phyloP scores from a whole-genome alignment of 1,139 yeast species.

The Suhomyces choctaworum region DNA sequence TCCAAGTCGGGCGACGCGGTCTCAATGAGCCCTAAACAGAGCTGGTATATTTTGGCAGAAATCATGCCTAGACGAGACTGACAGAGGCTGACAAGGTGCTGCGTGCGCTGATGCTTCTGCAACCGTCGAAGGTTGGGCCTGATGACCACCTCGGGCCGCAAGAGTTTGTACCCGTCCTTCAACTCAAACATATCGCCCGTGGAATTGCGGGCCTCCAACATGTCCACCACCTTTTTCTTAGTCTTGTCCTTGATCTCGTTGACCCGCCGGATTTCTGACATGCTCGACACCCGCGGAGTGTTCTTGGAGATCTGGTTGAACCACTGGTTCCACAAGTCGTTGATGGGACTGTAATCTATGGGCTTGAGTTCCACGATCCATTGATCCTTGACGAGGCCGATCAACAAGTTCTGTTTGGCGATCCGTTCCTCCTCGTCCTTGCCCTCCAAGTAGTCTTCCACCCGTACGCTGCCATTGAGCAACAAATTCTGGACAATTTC shows the following conservation, averaged over 20 bases:
- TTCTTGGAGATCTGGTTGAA: slow-evolving; percentile 51
- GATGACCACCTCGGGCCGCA: slow-evolving; percentile 54
- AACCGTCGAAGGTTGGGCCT: slow-evolving; percentile 67
- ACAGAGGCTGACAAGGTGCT: slow-evolving; percentile 63
- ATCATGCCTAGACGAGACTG: slow-evolving; percentile 69
- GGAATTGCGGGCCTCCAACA: slow-evolving; percentile 29
- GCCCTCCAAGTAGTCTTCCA: slow-evolving; percentile 56
- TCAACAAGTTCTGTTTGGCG: slow-evolving; percentile 38
- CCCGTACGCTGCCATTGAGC: slow-evolving; percentile 63
- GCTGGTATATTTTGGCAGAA: slow-evolving; percentile 63
- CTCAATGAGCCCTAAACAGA: slow-evolving; percentile 61
- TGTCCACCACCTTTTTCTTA: slow-evolving; percentile 40
- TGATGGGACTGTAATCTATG: slow-evolving; percentile 42
- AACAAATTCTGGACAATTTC: slow-evolving; percentile 71
- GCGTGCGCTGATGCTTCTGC: slow-evolving; percentile 64
- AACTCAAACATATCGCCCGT: slow-evolving; percentile 28
- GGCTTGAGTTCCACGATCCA: slow-evolving; percentile 51
- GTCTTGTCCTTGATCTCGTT: slow-evolving; percentile 66
- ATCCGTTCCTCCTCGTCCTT: slow-evolving; percentile 27
- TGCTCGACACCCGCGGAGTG: slow-evolving; percentile 53
- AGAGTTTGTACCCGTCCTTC: slow-evolving; percentile 38
- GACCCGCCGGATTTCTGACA: slow-evolving; percentile 61
- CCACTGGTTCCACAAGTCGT: slow-evolving; percentile 57
- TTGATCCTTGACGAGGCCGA: slow-evolving; percentile 52
- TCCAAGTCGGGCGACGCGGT: slow-evolving; percentile 46